Percentiles rank a stretch among this genome's conserved stretches.
Conservation (phyloP, 768 basidiomycete genomes). For the Amanita jacksonii region DNA sequence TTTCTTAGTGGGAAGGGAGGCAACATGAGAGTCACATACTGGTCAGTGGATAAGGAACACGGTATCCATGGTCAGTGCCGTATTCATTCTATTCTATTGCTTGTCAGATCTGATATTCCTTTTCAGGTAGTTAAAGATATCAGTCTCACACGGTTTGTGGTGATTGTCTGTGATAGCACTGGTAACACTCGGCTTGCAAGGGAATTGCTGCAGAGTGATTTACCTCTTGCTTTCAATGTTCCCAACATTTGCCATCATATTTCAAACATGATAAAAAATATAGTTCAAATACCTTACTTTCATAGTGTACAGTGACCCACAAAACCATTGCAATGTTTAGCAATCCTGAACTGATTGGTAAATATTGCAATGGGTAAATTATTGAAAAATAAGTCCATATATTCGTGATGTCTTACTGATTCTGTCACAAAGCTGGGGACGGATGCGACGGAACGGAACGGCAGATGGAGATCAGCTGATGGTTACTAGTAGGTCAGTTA, state of each 20-base stretch:
- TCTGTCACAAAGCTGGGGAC: no score
- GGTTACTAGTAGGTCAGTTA: no score
- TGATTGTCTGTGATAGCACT: slow-evolving; percentile 18
- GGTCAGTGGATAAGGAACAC: slow-evolving; percentile 16
- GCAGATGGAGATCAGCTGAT: no score
- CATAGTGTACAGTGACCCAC: background rate
- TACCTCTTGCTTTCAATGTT: slow-evolving; percentile 14
- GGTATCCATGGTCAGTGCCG: slow-evolving; percentile 10
- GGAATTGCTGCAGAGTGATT: slow-evolving; percentile 7
- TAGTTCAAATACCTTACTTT: slow-evolving; percentile 16
- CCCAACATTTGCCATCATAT: slow-evolving; percentile 19
- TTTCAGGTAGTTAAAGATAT: slow-evolving; percentile 12
- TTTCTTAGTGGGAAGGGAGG: slow-evolving; percentile 19
- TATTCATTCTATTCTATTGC: background rate
- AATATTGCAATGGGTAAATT: no score
- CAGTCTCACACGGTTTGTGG: slow-evolving; percentile 15
- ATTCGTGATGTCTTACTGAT: no score
- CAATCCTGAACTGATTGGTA: no score
- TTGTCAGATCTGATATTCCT: background rate
- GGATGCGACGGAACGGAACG: no score
- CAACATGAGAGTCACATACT: slow-evolving; percentile 19
- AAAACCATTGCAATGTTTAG: no score
- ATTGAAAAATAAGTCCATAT: no score
- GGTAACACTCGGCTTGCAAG: slow-evolving; percentile 17
- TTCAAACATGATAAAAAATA: slow-evolving; percentile 17